Evolutionary conservation across 208 protist genomes (phyloP).

Genomic region (Crithidia expoeki): DNA sequence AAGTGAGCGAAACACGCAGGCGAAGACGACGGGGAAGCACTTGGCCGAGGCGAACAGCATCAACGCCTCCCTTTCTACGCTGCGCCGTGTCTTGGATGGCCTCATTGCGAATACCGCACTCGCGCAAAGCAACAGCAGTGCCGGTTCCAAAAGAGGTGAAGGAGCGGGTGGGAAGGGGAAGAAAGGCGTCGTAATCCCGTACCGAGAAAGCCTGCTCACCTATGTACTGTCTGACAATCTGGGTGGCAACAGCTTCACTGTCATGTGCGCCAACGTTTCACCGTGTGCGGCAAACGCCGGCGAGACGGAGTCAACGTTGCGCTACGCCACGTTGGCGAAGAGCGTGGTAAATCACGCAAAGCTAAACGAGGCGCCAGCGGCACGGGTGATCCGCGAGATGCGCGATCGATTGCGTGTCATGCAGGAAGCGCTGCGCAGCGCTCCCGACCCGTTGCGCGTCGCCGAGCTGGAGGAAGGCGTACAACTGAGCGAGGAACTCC

Average conservation of each 20-base stretch:
- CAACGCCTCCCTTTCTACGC: constrained; percentile 72
- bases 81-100: constrained; percentile 78
- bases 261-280: constrained; percentile 89
- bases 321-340: constrained; percentile 80
- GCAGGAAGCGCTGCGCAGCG: constrained; percentile 44
- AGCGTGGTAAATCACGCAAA: constrained; percentile 83
- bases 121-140: background rate
- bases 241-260: constrained; percentile 78
- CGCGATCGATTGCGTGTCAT: constrained; percentile 52
- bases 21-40: constrained; percentile 50
- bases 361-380: constrained; percentile 88
- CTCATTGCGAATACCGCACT: constrained; percentile 38
- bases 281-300: constrained; percentile 50
- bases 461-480: constrained; percentile 32
- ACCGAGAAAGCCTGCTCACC: constrained; percentile 92
- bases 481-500: constrained; percentile 22
- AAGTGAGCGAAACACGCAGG: constrained; percentile 52
- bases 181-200: constrained; percentile 52
- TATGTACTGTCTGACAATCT: constrained; percentile 87
- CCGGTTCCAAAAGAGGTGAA: background rate
- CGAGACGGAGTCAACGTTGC: constrained; percentile 87
- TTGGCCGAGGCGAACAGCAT: constrained; percentile 75
- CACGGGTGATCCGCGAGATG: constrained; percentile 84
- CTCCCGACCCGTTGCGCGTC: constrained; percentile 31
- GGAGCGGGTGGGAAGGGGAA: constrained; percentile 16